Evolutionary conservation across 148 eudicot species (phyloP).

Genomic region (Polygonum maritimum): DNA sequence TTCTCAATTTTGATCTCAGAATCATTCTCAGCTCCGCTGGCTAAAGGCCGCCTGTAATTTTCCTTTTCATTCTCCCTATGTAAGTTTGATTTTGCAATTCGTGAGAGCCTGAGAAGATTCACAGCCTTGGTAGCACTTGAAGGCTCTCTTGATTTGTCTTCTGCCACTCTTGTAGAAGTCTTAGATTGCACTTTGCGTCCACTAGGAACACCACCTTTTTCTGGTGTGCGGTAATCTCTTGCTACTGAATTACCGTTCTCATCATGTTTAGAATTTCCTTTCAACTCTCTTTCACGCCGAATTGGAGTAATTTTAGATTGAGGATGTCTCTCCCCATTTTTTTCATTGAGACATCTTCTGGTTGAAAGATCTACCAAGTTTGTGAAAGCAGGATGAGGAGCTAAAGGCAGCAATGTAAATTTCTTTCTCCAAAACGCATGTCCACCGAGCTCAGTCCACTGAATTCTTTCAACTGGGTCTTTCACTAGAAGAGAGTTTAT

Average conservation of each 20-base stretch:
- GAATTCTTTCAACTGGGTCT: slow-evolving; percentile 92
- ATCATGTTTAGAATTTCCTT: slow-evolving; percentile 44
- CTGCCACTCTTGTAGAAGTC: slow-evolving; percentile 37
- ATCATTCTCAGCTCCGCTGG: slow-evolving; percentile 64
- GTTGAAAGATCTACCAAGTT: slow-evolving; percentile 58
- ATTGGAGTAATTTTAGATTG: slow-evolving; percentile 46
- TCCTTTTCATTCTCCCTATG: slow-evolving; percentile 91
- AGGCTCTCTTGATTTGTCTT: slow-evolving; percentile 43
- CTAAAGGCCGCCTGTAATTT: slow-evolving; percentile 86
- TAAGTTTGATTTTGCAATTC: slow-evolving; percentile 88
- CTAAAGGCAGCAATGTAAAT: slow-evolving; percentile 38
- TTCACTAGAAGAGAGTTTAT: slow-evolving; percentile 82
- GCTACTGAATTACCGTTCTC: slow-evolving; percentile 38
- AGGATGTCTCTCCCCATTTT: slow-evolving; percentile 47
- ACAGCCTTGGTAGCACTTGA: slow-evolving; percentile 44
- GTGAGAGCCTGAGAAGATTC: slow-evolving; percentile 83
- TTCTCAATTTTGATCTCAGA: slow-evolving; percentile 84
- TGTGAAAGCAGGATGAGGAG: slow-evolving; percentile 79
- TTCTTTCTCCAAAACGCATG: slow-evolving; percentile 72
- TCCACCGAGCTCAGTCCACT: slow-evolving; percentile 78
- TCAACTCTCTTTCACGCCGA: slow-evolving; percentile 15
- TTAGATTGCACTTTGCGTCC: slow-evolving; percentile 56
- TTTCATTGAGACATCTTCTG: slow-evolving; percentile 59
- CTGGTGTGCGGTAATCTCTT: slow-evolving; percentile 54
- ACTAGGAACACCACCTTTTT: slow-evolving; percentile 47